Base-by-base conservation (phyloP, 1,139 yeast species). In the Debaryomyces robertsiae region DNA sequence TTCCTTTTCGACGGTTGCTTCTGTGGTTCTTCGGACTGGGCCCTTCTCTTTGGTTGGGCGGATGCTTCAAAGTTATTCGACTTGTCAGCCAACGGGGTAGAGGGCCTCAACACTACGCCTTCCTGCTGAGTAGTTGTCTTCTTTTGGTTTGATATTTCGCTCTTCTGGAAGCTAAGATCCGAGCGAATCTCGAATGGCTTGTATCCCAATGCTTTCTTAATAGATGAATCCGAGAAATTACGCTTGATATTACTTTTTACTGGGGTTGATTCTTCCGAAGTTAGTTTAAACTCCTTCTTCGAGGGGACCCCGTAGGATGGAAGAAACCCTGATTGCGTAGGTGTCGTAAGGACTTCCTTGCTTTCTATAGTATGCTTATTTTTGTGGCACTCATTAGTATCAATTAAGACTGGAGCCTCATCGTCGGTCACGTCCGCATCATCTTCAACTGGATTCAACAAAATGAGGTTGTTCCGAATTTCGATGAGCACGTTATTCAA, bases 401-500 rank as follows among this genome's bases (percentile, higher is more conserved):
- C 25, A 34, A 58, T 50, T 46, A 63, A 57, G 3, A 50, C 55
- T 2, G 67, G 63, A 22, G 46, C 42, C 47, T 71, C 76, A 18
- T 70, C 76, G 35, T 71, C 77, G 16, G 76, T 70, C 28, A 63
- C 49, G 10, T 68, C 75, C 45, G 66, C 75, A 27, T 75, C 75
- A 16, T 60, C 64, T 40, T 69, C 75, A 22, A 55, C 63, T 2
- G 81, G 73, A 51, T 81, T 81, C 16, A 84, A 59, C 40, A 82
- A 61, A 5, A 81, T 65, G 17, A 81, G 61, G 44, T 82, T 82
- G 27, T 82, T 81, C 29, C 84, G 75, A 32, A 85, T 69, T 52
- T 84, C 88, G 42, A 86, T 55, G 35, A 81, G 63, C 11, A 83
- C 67, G 31, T 86, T 85, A 39, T 71, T 65, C 30, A 78, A 71